Conservation (phyloP, 805 yeast species). For the Lachancea waltii region DNA sequence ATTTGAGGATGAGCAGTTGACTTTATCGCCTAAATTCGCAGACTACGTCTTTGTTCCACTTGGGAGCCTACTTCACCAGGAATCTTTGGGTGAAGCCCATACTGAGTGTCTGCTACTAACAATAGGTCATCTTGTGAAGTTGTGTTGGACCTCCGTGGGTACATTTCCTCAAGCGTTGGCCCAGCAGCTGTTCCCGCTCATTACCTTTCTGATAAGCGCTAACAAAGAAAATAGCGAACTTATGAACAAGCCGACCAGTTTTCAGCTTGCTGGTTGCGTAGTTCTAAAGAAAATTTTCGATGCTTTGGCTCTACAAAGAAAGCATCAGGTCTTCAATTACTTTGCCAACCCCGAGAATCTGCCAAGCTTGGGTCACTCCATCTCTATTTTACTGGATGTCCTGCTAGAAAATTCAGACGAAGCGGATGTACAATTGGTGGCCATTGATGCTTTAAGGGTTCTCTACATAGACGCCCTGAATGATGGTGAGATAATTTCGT, state of each 20-base stretch:
- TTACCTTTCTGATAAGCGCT: slow-evolving; percentile 38
- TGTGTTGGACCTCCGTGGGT: slow-evolving; percentile 42
- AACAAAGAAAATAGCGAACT: slow-evolving; percentile 23
- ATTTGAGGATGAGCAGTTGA: slow-evolving; percentile 10
- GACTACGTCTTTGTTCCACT: slow-evolving; percentile 61
- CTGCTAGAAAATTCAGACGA: slow-evolving; percentile 23
- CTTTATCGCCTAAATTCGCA: slow-evolving; percentile 39
- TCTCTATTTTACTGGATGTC: slow-evolving; percentile 38
- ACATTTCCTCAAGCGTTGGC: slow-evolving; percentile 35
- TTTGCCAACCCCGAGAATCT: slow-evolving; percentile 25
- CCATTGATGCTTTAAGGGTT: slow-evolving; percentile 32
- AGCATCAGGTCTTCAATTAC: slow-evolving; percentile 15
- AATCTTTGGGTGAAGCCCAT: slow-evolving; percentile 40
- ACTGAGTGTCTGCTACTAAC: slow-evolving; percentile 42
- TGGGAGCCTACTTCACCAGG: slow-evolving; percentile 45
- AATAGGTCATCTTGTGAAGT: slow-evolving; percentile 37
- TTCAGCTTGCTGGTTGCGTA: slow-evolving; percentile 33
- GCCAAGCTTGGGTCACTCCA: slow-evolving; percentile 43
- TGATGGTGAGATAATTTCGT: slow-evolving; percentile 45
- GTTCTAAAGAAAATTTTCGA: slow-evolving; percentile 29
- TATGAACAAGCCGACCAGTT: slow-evolving; percentile 31
- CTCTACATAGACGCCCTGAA: slow-evolving; percentile 33
- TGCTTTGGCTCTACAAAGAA: slow-evolving; percentile 31
- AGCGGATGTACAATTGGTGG: slow-evolving; percentile 28
- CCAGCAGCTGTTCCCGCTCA: slow-evolving; percentile 41